Percentiles rank a stretch among this genome's conserved stretches.
Conservation (phyloP, 1,139 yeast species). For the Entelexis paramagnoliae region DNA sequence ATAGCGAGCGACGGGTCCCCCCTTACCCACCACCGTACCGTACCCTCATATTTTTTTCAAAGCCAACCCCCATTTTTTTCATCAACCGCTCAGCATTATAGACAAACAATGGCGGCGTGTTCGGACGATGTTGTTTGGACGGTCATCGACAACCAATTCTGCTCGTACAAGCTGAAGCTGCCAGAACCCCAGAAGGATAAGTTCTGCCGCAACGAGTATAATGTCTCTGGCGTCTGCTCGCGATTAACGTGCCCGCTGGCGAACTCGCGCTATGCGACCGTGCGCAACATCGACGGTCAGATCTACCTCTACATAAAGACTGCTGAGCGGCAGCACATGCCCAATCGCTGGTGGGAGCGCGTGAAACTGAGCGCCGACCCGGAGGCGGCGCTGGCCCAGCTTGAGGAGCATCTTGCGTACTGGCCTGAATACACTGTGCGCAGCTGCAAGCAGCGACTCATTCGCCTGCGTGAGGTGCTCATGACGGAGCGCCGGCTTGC, state of each 20-base stretch:
- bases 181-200: conserved; percentile 54
- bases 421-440: conserved; percentile 90
- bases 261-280: conserved; percentile 91
- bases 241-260: conserved; percentile 95
- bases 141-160: conserved; percentile 78
- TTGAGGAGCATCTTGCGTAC: conserved; percentile 74
- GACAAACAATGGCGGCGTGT: conserved; percentile 22
- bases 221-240: conserved; percentile 79
- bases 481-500: conserved; percentile 94
- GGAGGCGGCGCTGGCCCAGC: conserved; percentile 73
- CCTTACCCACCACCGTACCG: neutral
- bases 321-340: conserved; percentile 93
- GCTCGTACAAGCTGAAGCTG: conserved; percentile 76
- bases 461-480: conserved; percentile 89
- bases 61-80: neutral
- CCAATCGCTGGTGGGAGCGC: conserved; percentile 89
- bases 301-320: conserved; percentile 91
- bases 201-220: conserved; percentile 80
- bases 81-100: neutral
- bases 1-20: neutral
- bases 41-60: conserved; percentile 4
- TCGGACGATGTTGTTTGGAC: conserved; percentile 55
- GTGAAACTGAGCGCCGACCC: conserved; percentile 81
- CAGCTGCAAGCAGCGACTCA: conserved; percentile 90
- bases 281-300: conserved; percentile 77